These are phyloP conservation scores for Solanum tarijense DNA, from an alignment of 257 asterid species.

Conservation along the genomic window DNA sequence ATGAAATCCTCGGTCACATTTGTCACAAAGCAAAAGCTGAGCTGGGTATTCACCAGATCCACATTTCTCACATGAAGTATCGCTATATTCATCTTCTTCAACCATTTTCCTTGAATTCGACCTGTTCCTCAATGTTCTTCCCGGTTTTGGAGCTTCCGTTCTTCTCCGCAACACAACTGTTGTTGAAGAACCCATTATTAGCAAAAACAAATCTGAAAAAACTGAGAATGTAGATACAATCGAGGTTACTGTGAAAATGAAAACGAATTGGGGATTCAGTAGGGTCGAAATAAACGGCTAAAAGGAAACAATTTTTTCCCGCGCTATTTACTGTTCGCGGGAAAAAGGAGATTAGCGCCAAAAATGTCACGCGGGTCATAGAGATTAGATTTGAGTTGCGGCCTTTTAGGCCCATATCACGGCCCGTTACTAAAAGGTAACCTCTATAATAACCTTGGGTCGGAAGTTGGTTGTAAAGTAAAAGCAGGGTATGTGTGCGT, in stretches of 20 bases:
- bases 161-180: constrained; percentile 30
- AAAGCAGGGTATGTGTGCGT: no score
- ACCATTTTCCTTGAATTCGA: constrained; percentile 11
- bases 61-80: constrained; percentile 55
- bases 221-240: neutral
- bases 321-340: constrained; percentile 6
- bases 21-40: constrained; percentile 75
- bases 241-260: neutral
- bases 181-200: constrained; percentile 15
- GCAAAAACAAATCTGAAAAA: neutral
- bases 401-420: neutral
- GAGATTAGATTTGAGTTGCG: neutral
- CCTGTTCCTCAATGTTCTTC: constrained; percentile 10
- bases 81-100: constrained; percentile 20
- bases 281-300: neutral
- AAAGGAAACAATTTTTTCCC: neutral
- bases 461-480: no score
- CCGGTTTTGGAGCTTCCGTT: constrained; percentile 54
- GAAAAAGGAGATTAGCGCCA: constrained; percentile 14
- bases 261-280: neutral
- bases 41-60: constrained; percentile 55
- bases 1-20: constrained; percentile 74
- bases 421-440: neutral
- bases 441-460: neutral
- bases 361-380: neutral